phyloP scores from a whole-genome alignment of 1,139 yeast genomes.

The Yamadazyma blattariae region DNA sequence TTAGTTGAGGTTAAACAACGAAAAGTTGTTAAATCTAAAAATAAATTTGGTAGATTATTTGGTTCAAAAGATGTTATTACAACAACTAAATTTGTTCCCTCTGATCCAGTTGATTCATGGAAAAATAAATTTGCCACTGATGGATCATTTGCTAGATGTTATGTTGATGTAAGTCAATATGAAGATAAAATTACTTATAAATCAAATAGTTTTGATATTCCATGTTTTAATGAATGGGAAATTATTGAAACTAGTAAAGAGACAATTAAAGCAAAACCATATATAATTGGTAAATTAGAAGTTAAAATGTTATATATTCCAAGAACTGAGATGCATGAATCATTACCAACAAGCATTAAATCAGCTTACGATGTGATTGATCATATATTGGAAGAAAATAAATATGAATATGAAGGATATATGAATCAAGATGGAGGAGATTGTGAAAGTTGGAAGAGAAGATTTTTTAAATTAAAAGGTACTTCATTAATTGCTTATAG shows the following conservation, averaged over 20 bases:
- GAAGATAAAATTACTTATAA: constrained; percentile 54
- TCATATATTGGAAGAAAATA: constrained; percentile 41
- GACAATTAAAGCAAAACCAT: constrained; percentile 45
- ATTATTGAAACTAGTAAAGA: constrained; percentile 27
- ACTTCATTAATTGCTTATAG: constrained; percentile 64
- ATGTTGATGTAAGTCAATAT: constrained; percentile 60
- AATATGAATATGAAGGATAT: constrained; percentile 52
- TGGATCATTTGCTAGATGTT: constrained; percentile 84
- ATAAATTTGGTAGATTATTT: constrained; percentile 42
- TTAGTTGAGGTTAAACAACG: constrained; percentile 59
- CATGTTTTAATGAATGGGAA: constrained; percentile 85
- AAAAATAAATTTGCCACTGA: constrained; percentile 64
- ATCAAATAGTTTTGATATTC: constrained; percentile 50
- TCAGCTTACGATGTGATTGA: constrained; percentile 53
- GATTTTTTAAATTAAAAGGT: constrained; percentile 61
- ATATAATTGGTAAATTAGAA: constrained; percentile 64
- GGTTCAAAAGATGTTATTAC: constrained; percentile 49
- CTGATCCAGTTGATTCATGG: constrained; percentile 55
- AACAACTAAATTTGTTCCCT: constrained; percentile 55
- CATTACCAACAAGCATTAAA: constrained; percentile 63
- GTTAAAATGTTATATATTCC: constrained; percentile 74
- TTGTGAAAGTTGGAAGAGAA: constrained; percentile 57
- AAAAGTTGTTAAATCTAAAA: constrained; percentile 45
- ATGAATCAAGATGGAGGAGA: constrained; percentile 82
- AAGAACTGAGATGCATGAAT: constrained; percentile 51